These are phyloP conservation scores for Arthrocladium fulminans DNA, from an alignment of 2,329 filamentous ascomycete species.

Conservation along the genomic window DNA sequence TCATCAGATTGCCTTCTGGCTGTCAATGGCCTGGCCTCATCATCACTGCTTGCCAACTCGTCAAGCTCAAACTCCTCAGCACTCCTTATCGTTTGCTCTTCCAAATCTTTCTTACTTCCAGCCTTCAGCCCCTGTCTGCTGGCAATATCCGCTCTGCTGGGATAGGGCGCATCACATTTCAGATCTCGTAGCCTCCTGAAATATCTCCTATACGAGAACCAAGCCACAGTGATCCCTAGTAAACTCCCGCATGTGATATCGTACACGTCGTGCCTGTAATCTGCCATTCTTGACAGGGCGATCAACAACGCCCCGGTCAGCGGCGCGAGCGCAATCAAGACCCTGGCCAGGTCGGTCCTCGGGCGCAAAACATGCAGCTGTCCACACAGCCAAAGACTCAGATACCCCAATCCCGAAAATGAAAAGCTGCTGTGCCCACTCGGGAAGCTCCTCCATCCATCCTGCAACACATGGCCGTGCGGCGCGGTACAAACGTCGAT, in stretches of 20 bases:
- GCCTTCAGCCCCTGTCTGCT: conserved; percentile 3
- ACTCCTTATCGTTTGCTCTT: conserved; percentile 11
- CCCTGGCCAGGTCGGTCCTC: conserved; percentile 47
- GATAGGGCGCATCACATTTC: conserved; percentile 45
- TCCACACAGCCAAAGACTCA: conserved; percentile 41
- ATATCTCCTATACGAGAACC: conserved; percentile 53
- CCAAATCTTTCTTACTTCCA: conserved; percentile 14
- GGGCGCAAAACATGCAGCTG: conserved; percentile 53
- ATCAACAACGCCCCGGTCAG: conserved; percentile 51
- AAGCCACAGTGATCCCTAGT: conserved; percentile 47
- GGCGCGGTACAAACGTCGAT: conserved; percentile 42
- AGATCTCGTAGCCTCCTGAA: conserved; percentile 46
- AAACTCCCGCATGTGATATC: conserved; percentile 50
- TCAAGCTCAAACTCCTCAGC: conserved; percentile 18
- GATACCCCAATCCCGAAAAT: conserved; percentile 53
- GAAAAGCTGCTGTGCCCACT: conserved; percentile 55
- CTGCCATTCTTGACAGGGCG: conserved; percentile 53
- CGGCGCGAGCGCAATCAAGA: conserved; percentile 47
- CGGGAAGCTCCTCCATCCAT: conserved; percentile 58
- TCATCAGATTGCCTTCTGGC: not conserved
- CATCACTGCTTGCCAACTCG: conserved; percentile 12
- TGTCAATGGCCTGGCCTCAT: conserved; percentile 5
- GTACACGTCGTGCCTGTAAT: conserved; percentile 57
- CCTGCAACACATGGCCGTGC: conserved; percentile 48
- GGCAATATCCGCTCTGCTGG: conserved; percentile 16